Evolutionary conservation across 805 yeast species (phyloP), one percentile per base, ranked within the genome.

Genomic region (Cyberlindnera petersonii): DNA sequence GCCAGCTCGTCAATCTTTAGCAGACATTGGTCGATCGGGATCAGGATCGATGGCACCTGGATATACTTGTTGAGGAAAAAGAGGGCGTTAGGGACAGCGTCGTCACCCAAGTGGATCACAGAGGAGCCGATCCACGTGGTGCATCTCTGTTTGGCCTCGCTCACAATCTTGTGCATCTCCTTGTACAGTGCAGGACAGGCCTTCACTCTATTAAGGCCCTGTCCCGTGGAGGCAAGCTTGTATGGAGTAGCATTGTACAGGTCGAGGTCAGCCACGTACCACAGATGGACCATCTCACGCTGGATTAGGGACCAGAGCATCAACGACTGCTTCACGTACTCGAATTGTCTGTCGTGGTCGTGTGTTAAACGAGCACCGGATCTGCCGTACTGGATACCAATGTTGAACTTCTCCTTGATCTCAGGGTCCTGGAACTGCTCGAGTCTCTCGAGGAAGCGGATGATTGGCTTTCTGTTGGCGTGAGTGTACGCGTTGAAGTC

Each of bases 71-170:
- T 93, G 37, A 84, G 61, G 65, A 84, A 84, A 55, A 83, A 83
- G 43, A 85, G 58, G 0, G 91, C 88, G 57, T 84, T 84, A 3
- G 94, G 94, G 5, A 84, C 94, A 2, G 89, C 84, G 50, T 79
- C 82, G 58, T 84, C 94, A 28, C 93, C 94, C 14, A 85, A 55
- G 59, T 84, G 94, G 18, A 84, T 83, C 17, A 82, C 91, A 13
- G 84, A 76, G 5, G 86, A 78, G 2, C 94, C 94, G 24, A 84
- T 81, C 91, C 93, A 84, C 3, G 72, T 63, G 4, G 81, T 75
- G 17, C 84, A 75, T 34, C 69, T 68, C 22, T 65, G 58, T 53
- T 84, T 85, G 31, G 84, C 84, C 41, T 78, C 79, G n/a, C 69
- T 59, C 34, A 84, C 66, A 42, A 85, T 76, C 43, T 68, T 71